phyloP scores from a whole-genome alignment of 306 rosid species.

The Canavalia gladiata region DNA sequence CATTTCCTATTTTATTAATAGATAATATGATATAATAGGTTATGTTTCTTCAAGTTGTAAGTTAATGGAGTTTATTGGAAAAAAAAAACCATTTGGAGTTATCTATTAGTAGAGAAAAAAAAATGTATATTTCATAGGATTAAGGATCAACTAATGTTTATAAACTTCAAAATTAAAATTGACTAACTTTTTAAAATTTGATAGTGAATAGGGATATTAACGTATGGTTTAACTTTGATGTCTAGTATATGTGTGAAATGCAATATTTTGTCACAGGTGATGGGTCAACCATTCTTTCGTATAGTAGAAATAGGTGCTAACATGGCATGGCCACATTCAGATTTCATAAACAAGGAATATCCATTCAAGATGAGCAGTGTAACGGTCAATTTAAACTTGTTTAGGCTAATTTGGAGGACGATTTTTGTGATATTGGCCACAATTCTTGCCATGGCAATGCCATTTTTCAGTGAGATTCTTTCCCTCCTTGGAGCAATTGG shows the following conservation, averaged over 20 bases:
- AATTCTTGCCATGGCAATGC: constrained; percentile 61
- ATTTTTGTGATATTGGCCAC: constrained; percentile 58
- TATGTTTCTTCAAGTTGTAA: no score
- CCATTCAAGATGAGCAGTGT: constrained; percentile 30
- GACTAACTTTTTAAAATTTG: no score
- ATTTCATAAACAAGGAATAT: constrained; percentile 57
- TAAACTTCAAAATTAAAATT: no score
- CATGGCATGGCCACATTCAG: constrained; percentile 63
- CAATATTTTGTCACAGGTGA: constrained; percentile 52
- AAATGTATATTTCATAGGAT: no score
- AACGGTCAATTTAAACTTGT: constrained; percentile 52
- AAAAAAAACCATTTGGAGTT: no score
- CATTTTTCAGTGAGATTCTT: constrained; percentile 73
- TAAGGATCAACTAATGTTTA: no score
- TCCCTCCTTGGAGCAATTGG: constrained; percentile 75
- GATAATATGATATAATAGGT: no score
- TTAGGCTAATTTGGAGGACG: constrained; percentile 75
- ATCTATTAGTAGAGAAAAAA: no score
- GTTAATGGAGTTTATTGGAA: no score
- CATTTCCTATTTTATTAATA: no score
- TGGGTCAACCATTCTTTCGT: constrained; percentile 64
- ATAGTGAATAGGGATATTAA: neutral
- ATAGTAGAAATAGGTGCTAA: constrained; percentile 62
- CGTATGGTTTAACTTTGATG: neutral
- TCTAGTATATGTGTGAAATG: constrained; percentile 1